Conservation (phyloP, 768 basidiomycete genomes). For the Boletus vinaceobasis region DNA sequence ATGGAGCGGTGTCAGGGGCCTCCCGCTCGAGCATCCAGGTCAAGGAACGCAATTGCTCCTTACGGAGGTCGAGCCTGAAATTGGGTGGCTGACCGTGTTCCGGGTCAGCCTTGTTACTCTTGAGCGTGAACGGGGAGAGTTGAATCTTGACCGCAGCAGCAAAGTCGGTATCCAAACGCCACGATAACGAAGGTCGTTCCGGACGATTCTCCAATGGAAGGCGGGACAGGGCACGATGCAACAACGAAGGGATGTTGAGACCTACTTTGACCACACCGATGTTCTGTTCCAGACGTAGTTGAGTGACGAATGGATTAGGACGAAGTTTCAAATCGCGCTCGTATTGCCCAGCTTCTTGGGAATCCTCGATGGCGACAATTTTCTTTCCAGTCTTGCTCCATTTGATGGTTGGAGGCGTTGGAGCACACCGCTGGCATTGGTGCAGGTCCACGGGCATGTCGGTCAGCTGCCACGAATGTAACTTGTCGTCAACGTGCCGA, state of each 20-base stretch:
- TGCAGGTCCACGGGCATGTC: conserved; percentile 42
- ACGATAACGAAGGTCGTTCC: conserved; percentile 54
- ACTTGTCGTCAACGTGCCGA: conserved; percentile 64
- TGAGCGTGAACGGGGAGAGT: conserved; percentile 63
- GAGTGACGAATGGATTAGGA: conserved; percentile 83
- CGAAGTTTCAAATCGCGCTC: conserved; percentile 85
- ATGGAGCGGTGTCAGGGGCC: conserved; percentile 56
- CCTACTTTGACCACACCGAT: conserved; percentile 77
- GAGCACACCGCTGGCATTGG: conserved; percentile 80
- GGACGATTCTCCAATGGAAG: conserved; percentile 57
- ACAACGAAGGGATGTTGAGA: conserved; percentile 80
- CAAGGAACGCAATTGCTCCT: conserved; percentile 85
- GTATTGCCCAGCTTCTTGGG: conserved; percentile 82
- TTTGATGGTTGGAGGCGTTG: conserved; percentile 65
- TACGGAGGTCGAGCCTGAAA: conserved; percentile 69
- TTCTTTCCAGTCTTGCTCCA: conserved; percentile 66
- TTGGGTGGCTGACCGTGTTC: conserved; percentile 74
- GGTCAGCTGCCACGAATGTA: conserved; percentile 65
- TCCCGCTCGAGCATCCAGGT: conserved; percentile 92
- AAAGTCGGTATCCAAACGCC: conserved; percentile 82
- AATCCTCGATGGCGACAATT: conserved; percentile 73
- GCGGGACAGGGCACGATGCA: conserved; percentile 81
- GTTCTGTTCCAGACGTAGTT: conserved; percentile 63
- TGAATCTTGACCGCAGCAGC: conserved; percentile 56
- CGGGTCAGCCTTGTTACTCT: conserved; percentile 72